Evolutionary conservation across 768 basidiomycete genomes (phyloP).

Genomic region (Suillus placidus): DNA sequence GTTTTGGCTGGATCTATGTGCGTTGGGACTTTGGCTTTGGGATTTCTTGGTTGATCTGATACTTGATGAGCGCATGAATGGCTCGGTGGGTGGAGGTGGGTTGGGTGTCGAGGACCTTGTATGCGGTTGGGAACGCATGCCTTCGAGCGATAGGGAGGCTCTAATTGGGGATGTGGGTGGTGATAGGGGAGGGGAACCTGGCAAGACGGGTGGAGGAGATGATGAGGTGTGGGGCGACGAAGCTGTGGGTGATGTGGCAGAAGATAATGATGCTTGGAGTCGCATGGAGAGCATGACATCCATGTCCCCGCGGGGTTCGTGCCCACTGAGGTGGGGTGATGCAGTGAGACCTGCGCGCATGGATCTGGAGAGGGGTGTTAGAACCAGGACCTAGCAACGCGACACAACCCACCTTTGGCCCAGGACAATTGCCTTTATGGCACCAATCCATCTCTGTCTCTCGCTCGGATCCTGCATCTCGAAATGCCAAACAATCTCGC

Average conservation of each 20-base stretch:
- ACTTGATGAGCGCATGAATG: slow-evolving; percentile 31
- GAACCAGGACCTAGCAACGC: neutral
- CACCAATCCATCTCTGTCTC: slow-evolving; percentile 75
- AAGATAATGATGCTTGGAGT: slow-evolving; percentile 58
- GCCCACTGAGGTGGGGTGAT: slow-evolving; percentile 42
- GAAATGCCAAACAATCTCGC: slow-evolving; percentile 67
- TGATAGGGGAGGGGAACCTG: slow-evolving; percentile 25
- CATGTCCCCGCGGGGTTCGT: slow-evolving; percentile 77
- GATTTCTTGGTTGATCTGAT: neutral
- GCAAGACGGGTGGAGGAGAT: slow-evolving; percentile 29
- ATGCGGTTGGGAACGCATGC: slow-evolving; percentile 24
- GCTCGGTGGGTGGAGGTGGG: slow-evolving; percentile 43
- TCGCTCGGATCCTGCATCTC: slow-evolving; percentile 63
- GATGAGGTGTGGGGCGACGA: slow-evolving; percentile 17
- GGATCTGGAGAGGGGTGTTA: slow-evolving; percentile 45
- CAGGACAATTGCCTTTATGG: slow-evolving; percentile 73
- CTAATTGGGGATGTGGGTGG: slow-evolving; percentile 21
- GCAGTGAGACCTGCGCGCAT: slow-evolving; percentile 67
- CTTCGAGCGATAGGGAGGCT: slow-evolving; percentile 24
- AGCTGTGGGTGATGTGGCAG: slow-evolving; percentile 12
- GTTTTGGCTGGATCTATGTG: neutral
- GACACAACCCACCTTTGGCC: slow-evolving; percentile 41
- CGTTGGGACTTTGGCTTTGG: neutral
- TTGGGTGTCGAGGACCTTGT: slow-evolving; percentile 27
- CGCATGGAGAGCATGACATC: slow-evolving; percentile 85